Evolutionary conservation across 2,329 filamentous ascomycete genomes (phyloP).

Genomic region (Venturia pyrina): DNA sequence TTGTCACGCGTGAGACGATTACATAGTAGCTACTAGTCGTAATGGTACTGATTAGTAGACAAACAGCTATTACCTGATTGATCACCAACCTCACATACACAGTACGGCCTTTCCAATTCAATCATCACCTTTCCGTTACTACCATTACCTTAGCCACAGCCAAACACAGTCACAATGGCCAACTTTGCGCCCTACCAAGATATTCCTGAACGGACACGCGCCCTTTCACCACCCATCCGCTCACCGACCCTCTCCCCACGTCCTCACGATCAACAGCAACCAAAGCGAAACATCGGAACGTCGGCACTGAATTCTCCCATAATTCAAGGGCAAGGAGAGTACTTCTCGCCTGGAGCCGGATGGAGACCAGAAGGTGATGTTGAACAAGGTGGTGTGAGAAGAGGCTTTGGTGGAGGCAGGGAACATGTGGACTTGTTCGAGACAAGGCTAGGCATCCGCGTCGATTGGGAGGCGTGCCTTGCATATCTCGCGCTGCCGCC

Average conservation of each 20-base stretch:
- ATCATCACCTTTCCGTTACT: too few species aligned
- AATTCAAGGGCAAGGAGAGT: neutral
- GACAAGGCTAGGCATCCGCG: conserved; percentile 73
- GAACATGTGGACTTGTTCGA: conserved; percentile 72
- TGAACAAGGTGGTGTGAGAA: conserved; percentile 18
- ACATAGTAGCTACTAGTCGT: too few species aligned
- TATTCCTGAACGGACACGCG: conserved; percentile 73
- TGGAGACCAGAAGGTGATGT: conserved; percentile 21
- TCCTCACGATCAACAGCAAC: conserved; percentile 32
- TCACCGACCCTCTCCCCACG: conserved; percentile 43
- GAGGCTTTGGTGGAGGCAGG: conserved; percentile 33
- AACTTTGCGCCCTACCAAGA: conserved; percentile 98
- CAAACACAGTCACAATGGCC: neutral
- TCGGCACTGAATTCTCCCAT: conserved; percentile 16
- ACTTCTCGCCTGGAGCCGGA: conserved; percentile 16
- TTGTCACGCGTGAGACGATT: too few species aligned
- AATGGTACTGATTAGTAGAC: too few species aligned
- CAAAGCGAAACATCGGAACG: conserved; percentile 18
- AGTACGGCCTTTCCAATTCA: too few species aligned
- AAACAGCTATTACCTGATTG: too few species aligned
- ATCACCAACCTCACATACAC: too few species aligned
- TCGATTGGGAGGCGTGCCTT: conserved; percentile 84
- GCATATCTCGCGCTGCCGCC: conserved; percentile 83
- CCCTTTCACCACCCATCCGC: conserved; percentile 56
- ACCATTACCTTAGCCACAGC: neutral